Evolutionary conservation across 2,329 filamentous ascomycete genomes (phyloP).

Genomic region (Epichloe festucae): DNA sequence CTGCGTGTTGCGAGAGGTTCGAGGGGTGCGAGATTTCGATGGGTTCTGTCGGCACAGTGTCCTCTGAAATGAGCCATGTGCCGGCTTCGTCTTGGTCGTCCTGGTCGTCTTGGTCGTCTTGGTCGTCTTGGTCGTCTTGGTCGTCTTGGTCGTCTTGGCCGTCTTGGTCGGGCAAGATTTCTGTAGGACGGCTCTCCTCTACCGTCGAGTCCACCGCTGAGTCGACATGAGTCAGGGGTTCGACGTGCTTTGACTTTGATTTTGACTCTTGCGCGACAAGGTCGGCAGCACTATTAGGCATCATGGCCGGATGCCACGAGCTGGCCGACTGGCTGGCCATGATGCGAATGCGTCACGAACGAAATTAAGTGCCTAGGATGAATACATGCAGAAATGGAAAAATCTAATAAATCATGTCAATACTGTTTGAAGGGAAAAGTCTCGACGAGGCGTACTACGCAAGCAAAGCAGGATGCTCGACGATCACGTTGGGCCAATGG

Average conservation of each 20-base stretch:
- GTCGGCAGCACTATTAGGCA: constrained; percentile 19
- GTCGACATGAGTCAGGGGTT: background rate
- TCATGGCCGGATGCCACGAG: constrained; percentile 29
- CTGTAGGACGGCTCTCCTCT: background rate
- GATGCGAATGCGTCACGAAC: constrained; percentile 9
- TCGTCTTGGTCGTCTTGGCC: background rate
- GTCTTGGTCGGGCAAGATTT: background rate
- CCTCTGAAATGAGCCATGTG: constrained; percentile 14
- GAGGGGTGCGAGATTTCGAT: background rate
- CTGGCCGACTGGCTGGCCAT: constrained; percentile 25
- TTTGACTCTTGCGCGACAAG: background rate
- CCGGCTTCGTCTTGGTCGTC: constrained; percentile 8
- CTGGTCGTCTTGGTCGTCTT: background rate
- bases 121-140: constrained; percentile 2
- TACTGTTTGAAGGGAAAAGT: background rate
- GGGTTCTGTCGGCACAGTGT: background rate
- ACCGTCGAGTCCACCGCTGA: background rate
- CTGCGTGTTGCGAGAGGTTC: background rate
- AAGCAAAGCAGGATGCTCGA: background rate
- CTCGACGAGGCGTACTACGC: constrained; percentile 7
- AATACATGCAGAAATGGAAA: constrained; percentile 1
- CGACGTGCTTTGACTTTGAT: background rate
- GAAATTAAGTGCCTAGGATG: background rate
- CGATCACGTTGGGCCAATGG: background rate
- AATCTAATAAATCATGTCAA: background rate